phyloP scores from a whole-genome alignment of 2,329 filamentous ascomycete genomes.

The Clonostachys solani region DNA sequence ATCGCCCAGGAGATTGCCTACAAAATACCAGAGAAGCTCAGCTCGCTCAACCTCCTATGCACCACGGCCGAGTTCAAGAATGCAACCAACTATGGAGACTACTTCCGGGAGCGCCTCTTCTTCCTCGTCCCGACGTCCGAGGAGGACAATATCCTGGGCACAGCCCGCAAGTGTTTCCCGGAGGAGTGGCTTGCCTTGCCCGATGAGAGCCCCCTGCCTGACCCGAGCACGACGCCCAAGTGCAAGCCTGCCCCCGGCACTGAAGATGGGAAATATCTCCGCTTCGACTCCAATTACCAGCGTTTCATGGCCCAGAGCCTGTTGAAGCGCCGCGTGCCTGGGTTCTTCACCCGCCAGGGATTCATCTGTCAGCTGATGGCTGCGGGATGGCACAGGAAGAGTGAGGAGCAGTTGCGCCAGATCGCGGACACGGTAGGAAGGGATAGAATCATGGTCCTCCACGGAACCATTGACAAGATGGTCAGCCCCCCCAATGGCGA shows the following conservation, averaged over 20 bases:
- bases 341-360: conserved; percentile 58
- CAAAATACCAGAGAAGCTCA: conserved; percentile 46
- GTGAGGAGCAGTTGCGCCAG: conserved; percentile 54
- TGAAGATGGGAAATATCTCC: conserved; percentile 32
- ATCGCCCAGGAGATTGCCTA: conserved; percentile 76
- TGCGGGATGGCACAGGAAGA: conserved; percentile 77
- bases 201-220: conserved; percentile 52
- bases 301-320: conserved; percentile 79
- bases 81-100: conserved; percentile 58
- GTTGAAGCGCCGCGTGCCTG: conserved; percentile 59
- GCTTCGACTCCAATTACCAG: conserved; percentile 74
- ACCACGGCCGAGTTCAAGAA: conserved; percentile 59
- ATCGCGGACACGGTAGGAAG: conserved; percentile 68
- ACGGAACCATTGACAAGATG: conserved; percentile 76
- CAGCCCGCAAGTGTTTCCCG: conserved; percentile 64
- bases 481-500: conserved; percentile 67
- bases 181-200: conserved; percentile 56
- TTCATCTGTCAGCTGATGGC: conserved; percentile 77
- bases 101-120: conserved; percentile 51
- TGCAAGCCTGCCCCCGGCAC: conserved; percentile 20
- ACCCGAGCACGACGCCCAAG: conserved; percentile 30
- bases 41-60: conserved; percentile 54
- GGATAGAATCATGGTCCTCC: conserved; percentile 70
- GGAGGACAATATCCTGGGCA: conserved; percentile 60
- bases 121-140: conserved; percentile 67